Percentiles rank a stretch among this genome's conserved stretches.
Conservation (phyloP, 1,284 basidiomycete genomes). For the Trametes polyzona region DNA sequence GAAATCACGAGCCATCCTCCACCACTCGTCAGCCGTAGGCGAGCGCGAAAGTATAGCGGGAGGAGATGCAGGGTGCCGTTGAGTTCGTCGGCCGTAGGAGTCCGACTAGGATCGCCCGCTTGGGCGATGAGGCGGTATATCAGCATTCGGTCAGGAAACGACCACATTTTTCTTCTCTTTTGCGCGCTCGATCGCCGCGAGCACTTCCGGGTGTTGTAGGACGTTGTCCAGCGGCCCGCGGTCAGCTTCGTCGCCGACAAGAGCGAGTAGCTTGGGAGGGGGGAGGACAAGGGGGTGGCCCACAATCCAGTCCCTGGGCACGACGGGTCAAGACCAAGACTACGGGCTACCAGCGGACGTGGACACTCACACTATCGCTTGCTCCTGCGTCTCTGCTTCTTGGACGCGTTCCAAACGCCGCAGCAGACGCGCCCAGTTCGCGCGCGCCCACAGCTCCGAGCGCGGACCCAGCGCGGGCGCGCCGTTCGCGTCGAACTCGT, state of each 20-base stretch:
- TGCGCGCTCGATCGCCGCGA: conserved; percentile 13
- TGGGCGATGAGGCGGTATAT: no score
- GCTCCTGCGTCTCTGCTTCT: conserved; percentile 22
- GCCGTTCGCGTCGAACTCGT: conserved; percentile 8
- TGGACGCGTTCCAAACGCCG: conserved; percentile 12
- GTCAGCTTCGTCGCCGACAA: conserved; percentile 16
- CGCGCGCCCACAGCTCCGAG: conserved; percentile 25
- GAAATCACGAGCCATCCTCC: no score
- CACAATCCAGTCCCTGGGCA: conserved; percentile 22
- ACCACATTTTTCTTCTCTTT: conserved; percentile 2
- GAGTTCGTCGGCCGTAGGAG: no score
- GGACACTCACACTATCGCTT: conserved; percentile 16
- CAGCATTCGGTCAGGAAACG: no score
- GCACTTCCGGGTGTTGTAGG: conserved; percentile 16
- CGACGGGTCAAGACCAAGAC: no score
- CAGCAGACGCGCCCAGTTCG: conserved; percentile 21
- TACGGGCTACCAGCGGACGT: no score
- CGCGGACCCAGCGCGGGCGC: conserved; percentile 16
- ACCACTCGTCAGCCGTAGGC: no score
- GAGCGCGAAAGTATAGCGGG: no score
- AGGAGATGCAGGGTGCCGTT: no score
- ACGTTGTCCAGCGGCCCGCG: conserved; percentile 19
- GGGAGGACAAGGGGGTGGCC: conserved; percentile 19
- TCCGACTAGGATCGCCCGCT: no score
- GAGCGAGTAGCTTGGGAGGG: conserved; percentile 12